A percentile compares a stretch with the other conserved stretches of the same genome.
Evolutionary conservation across 2,329 filamentous ascomycete species (phyloP).

Genomic region (Arachnopeziza araneosa): DNA sequence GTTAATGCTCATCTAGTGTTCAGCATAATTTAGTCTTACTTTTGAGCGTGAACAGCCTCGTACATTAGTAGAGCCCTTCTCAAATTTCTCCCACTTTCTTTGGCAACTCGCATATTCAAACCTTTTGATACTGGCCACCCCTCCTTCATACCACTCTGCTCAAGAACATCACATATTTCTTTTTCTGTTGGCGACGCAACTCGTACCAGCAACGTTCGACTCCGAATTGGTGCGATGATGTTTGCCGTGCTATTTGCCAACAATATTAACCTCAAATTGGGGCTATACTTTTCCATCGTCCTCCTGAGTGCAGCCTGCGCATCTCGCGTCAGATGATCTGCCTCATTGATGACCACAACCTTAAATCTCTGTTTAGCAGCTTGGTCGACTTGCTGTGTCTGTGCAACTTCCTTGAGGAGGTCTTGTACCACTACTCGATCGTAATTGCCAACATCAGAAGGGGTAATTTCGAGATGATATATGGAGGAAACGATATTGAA

Average conservation of each 20-base stretch:
- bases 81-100: constrained; percentile 85
- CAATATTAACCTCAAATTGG: constrained; percentile 85
- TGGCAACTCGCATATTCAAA: constrained; percentile 79
- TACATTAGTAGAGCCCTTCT: constrained; percentile 91
- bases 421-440: constrained; percentile 96
- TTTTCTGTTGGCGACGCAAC: constrained; percentile 83
- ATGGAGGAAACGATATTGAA: constrained; percentile 98
- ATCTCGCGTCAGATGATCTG: constrained; percentile 88
- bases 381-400: constrained; percentile 97
- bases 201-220: constrained; percentile 82
- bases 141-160: constrained; percentile 67
- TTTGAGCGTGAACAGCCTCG: constrained; percentile 93
- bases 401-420: constrained; percentile 92
- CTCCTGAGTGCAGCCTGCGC: constrained; percentile 90
- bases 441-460: constrained; percentile 92
- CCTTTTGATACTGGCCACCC: constrained; percentile 71
- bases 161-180: constrained; percentile 78
- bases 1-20: constrained; percentile 25
- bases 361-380: constrained; percentile 91
- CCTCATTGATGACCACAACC: constrained; percentile 98
- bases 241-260: constrained; percentile 95
- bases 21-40: constrained; percentile 51
- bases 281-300: constrained; percentile 99
- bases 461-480: constrained; percentile 97
- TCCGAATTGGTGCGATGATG: constrained; percentile 97